Percentiles rank a stretch among this genome's conserved stretches.
These are phyloP conservation scores for Solanum etuberosum DNA, from an alignment of 257 asterid species.

Conservation along the genomic window DNA sequence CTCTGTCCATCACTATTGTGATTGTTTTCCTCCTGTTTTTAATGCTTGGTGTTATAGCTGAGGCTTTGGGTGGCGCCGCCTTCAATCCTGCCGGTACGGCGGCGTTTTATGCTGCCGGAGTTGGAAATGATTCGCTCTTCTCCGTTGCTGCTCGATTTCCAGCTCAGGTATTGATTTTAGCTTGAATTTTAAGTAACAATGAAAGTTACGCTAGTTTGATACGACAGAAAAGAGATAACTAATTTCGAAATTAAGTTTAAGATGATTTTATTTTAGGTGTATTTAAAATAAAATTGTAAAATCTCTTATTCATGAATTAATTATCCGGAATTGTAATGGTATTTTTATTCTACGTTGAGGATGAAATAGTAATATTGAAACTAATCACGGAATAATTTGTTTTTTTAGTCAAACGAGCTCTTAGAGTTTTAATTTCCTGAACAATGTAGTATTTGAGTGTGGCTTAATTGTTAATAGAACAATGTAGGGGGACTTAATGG, in stretches of 20 bases:
- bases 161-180: conserved; percentile 4
- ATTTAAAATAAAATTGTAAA: no score
- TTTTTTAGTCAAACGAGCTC: no score
- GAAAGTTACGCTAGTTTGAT: neutral
- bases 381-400: no score
- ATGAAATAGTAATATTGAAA: no score
- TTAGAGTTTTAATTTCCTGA: neutral
- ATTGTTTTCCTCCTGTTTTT: conserved; percentile 39
- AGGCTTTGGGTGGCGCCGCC: conserved; percentile 69
- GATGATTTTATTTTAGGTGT: no score
- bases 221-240: neutral
- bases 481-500: neutral
- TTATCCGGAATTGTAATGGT: no score
- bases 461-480: neutral
- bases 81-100: conserved; percentile 83
- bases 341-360: no score
- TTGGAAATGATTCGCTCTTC: conserved; percentile 37
- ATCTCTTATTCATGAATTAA: no score
- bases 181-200: neutral
- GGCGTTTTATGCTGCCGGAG: conserved; percentile 71
- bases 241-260: no score
- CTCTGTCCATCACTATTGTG: conserved; percentile 40
- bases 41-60: conserved; percentile 50
- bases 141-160: conserved; percentile 76
- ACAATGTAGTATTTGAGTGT: neutral